Evolutionary conservation across 2,329 filamentous ascomycete genomes (phyloP).

Genomic region (Aspergillus uvarum): DNA sequence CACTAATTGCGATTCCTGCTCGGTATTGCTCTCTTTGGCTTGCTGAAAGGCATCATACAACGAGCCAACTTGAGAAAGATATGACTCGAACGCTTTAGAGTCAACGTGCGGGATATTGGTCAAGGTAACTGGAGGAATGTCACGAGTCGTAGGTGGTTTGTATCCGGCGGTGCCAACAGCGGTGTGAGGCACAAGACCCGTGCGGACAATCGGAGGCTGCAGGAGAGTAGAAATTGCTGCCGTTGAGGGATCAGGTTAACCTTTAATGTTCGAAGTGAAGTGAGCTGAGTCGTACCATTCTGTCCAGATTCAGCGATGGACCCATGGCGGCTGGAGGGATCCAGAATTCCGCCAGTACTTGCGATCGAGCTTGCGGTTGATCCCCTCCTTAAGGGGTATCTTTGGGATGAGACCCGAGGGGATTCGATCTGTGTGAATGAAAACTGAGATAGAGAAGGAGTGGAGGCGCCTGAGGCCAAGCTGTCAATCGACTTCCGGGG

Average conservation of each 20-base stretch:
- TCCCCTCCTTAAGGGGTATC: slow-evolving; percentile 58
- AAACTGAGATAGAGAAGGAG: slow-evolving; percentile 53
- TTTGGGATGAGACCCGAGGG: slow-evolving; percentile 34
- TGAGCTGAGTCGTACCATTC: slow-evolving; percentile 60
- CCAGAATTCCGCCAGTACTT: slow-evolving; percentile 81
- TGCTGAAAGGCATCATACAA: slow-evolving; percentile 87
- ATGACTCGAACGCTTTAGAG: slow-evolving; percentile 74
- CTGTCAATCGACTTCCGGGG: slow-evolving; percentile 67
- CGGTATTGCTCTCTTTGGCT: slow-evolving; percentile 74
- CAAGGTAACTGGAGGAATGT: slow-evolving; percentile 90
- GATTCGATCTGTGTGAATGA: slow-evolving; percentile 39
- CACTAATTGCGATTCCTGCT: slow-evolving; percentile 51
- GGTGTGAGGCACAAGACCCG: slow-evolving; percentile 78
- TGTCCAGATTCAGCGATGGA: slow-evolving; percentile 72
- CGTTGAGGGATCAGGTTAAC: slow-evolving; percentile 13
- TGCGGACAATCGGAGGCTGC: slow-evolving; percentile 84
- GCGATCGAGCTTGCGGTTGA: slow-evolving; percentile 86
- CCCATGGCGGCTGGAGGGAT: slow-evolving; percentile 61
- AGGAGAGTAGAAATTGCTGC: slow-evolving; percentile 89
- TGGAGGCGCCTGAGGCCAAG: slow-evolving; percentile 56
- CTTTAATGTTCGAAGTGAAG: neutral
- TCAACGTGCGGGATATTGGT: slow-evolving; percentile 86
- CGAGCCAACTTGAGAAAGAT: slow-evolving; percentile 79
- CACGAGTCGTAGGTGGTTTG: slow-evolving; percentile 77
- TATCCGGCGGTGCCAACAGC: slow-evolving; percentile 67